Percentiles rank a stretch among this genome's conserved stretches.
Conservation (phyloP, 129 eudicot species). For the Kitagawia praeruptora region DNA sequence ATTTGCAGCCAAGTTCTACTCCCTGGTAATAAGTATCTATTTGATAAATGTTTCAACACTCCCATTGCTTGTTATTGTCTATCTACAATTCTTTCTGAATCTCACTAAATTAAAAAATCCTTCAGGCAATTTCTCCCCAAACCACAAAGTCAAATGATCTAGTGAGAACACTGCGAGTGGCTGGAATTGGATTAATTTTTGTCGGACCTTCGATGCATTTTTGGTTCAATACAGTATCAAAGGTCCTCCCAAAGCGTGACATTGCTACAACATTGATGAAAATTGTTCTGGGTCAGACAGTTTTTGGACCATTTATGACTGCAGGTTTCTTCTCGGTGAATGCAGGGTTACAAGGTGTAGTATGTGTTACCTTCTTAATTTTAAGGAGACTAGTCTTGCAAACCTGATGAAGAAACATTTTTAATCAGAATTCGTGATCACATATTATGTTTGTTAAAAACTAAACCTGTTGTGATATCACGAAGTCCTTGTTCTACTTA, state of each 20-base stretch:
- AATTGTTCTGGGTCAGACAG: slow-evolving; percentile 64
- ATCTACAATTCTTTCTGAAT: background rate
- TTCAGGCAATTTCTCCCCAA: slow-evolving; percentile 44
- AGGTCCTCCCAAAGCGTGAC: slow-evolving; percentile 62
- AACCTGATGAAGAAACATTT: background rate
- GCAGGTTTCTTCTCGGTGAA: slow-evolving; percentile 75
- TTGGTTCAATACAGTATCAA: slow-evolving; percentile 79
- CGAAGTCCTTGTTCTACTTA: too few species aligned
- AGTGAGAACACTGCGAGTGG: slow-evolving; percentile 68
- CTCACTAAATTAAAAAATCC: background rate
- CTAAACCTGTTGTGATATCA: too few species aligned
- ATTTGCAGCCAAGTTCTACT: background rate
- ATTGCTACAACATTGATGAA: slow-evolving; percentile 51
- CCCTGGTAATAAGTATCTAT: background rate
- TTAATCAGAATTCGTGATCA: background rate
- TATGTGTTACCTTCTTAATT: background rate
- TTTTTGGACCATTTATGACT: slow-evolving; percentile 81
- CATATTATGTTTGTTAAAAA: too few species aligned
- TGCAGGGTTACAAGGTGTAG: slow-evolving; percentile 79
- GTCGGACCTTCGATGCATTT: slow-evolving; percentile 72
- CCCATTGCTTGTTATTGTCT: background rate
- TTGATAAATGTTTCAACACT: background rate
- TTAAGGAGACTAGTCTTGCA: background rate
- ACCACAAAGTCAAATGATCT: slow-evolving; percentile 56
- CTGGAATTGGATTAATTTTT: slow-evolving; percentile 68